Evolutionary conservation across 257 asterid genomes (phyloP), one percentile per base, ranked within the genome.

Genomic region (Coffea eugenioides): DNA sequence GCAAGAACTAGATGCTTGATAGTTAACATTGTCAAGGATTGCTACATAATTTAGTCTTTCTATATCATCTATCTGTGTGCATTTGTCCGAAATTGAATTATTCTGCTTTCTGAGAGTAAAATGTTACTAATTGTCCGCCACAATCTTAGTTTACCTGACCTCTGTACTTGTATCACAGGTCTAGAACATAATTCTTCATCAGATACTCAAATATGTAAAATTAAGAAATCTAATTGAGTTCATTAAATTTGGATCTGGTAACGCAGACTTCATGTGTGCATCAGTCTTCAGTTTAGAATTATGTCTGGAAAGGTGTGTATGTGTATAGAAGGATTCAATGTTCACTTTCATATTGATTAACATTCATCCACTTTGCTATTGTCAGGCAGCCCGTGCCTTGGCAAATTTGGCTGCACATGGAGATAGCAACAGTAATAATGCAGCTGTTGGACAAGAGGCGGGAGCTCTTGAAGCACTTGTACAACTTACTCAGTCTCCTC

Each of bases 341-440:
- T 74, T 54, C 25, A 68, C 36, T 56, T 68, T 46, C 10, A 20
- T 15, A 41, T 43, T 13, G 56, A 6, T 11, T 39, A 46, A 12
- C 39, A 65, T 80, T 74, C 3, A 7, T 75, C 57, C 69, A 34
- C 74, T 73, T 14, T 73, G 62, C 69, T 81, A 71, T 80, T 80
- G 51, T 86, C 90, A 94, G 98, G 97, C 97, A 65, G 97, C 94
- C 79, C 91, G 97, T 54, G 97, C 97, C 41, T 86, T 94, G 82
- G 93, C 97, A 61, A 90, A 89, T 89, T 89, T 94, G 86, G 97
- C 98, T 72, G 97, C 94, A 78, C 97, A 94, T 82, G 97, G 95
- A 76, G 97, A 92, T 84, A 92, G 92, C 89, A 92, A 92, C 59
- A 83, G 87, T 78, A 92, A 92, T 83, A 90, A 91, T 88, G 90